Base-by-base conservation (phyloP, 257 asterid genomes). In the Solanum boliviense region DNA sequence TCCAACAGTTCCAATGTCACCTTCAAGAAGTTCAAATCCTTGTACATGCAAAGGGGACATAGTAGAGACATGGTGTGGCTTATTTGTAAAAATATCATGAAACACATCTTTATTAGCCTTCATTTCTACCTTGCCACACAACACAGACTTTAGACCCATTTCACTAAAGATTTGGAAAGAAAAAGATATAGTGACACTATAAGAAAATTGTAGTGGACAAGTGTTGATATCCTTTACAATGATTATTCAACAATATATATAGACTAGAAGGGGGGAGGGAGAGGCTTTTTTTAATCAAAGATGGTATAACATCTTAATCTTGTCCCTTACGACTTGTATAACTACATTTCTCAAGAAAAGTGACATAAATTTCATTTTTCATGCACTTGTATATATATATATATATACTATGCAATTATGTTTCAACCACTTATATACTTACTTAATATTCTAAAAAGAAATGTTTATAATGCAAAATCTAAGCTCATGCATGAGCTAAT, bases 31-130 rank as follows among this genome's bases (percentile, higher is more conserved):
- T 35, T 86, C 86, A 82, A 70, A 86, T 9, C 81, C 75, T 56
- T 89, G 85, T 12, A 86, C 31, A 34, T 87, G 87, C 6, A 9
- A 52, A 31, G n/a, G 89, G 89, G 16, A 25, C 13, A 78, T 71
- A 3, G 31, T 84, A 34, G 89, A 87, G 11, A 88, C 68, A 5
- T 90, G 48, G 25, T 90, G 88, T 13, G 91, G 91, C n/a, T 72
- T 90, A 38, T 70, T 16, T 35, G 68, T 71, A 32, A 88, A 39
- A 31, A 86, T 1, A 25, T 90, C 91, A 82, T 88, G 91, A 71
- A 71, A 71, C 41, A 71, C 78, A 32, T 71, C 78, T 3, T 71
- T 31, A 2, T 16, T 16, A 7, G 78, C n/a, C 13, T 71, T 71
- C 78, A 71, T 18, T 71, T 71, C 78, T 31, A 71, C 3, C 13